Conservation (phyloP, 2,329 filamentous ascomycete genomes). For the Emergomyces africanus region DNA sequence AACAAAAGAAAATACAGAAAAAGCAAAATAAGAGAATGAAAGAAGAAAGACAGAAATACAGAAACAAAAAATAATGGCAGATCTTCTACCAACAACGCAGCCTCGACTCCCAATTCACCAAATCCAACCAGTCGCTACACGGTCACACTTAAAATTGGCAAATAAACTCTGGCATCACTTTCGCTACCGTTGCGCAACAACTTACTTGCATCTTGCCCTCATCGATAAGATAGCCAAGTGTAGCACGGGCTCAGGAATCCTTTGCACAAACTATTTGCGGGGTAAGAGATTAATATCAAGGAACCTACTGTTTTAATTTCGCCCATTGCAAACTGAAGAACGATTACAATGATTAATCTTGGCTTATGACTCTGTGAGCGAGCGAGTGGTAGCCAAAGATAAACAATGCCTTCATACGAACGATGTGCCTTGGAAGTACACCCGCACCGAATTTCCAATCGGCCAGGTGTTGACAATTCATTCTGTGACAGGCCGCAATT, state of each 20-base stretch:
- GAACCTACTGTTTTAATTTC: not conserved
- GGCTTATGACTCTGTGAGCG: not conserved
- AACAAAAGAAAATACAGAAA: not conserved
- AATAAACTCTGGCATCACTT: not conserved
- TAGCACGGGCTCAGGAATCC: not conserved
- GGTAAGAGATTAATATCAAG: not conserved
- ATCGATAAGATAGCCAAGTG: not conserved
- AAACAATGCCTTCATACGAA: not conserved
- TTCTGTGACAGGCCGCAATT: slow-evolving; percentile 1
- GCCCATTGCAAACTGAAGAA: not conserved
- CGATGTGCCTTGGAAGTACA: not conserved
- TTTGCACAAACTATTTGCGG: not conserved
- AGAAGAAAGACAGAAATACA: too few species aligned
- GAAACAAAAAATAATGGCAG: too few species aligned
- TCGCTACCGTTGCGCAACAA: not conserved
- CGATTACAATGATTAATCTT: not conserved
- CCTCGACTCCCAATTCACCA: not conserved
- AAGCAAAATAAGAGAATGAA: not conserved
- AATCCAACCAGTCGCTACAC: not conserved
- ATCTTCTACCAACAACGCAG: not conserved
- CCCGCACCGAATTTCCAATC: not conserved
- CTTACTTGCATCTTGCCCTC: not conserved
- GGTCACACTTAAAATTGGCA: slow-evolving; percentile 1
- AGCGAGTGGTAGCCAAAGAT: not conserved
- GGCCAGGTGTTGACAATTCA: not conserved